Conservation (phyloP, 768 basidiomycete genomes). For the Pholiota conissans region DNA sequence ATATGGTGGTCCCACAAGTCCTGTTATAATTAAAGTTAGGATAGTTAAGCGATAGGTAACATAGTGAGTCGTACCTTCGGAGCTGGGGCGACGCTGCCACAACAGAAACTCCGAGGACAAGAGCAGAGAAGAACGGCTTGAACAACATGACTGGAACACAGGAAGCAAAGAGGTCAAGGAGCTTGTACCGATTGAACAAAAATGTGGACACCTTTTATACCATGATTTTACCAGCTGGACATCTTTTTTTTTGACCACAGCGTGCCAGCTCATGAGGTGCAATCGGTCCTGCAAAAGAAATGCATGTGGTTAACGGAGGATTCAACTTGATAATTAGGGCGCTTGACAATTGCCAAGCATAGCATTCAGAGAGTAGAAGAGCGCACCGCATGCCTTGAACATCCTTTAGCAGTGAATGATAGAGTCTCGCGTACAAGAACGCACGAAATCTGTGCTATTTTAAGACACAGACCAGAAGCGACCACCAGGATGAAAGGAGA, state of each 20-base stretch:
- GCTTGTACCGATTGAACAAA: background rate
- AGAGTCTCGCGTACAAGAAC: background rate
- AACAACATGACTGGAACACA: slow-evolving; percentile 22
- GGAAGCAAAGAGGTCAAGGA: background rate
- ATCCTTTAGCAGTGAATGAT: background rate
- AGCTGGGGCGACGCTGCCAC: slow-evolving; percentile 27
- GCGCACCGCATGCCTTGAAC: slow-evolving; percentile 7
- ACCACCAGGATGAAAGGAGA: background rate
- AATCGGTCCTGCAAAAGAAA: background rate
- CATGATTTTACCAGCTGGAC: background rate
- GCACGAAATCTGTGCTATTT: background rate
- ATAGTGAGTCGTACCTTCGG: slow-evolving; percentile 15
- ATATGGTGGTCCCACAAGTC: slow-evolving; percentile 38
- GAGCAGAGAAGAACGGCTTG: slow-evolving; percentile 22
- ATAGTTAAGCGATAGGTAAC: background rate
- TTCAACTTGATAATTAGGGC: background rate
- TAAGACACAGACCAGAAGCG: background rate
- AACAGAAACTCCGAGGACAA: slow-evolving; percentile 27
- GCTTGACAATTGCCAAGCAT: background rate
- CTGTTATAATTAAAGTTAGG: slow-evolving; percentile 24
- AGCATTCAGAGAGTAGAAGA: background rate
- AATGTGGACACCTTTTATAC: background rate
- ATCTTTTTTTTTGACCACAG: background rate
- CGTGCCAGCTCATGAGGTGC: background rate
- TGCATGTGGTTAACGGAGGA: background rate